A percentile compares a stretch with the other conserved stretches of the same genome.
Conservation (phyloP, 2,329 filamentous ascomycete species). For the Colletotrichum caudatum region DNA sequence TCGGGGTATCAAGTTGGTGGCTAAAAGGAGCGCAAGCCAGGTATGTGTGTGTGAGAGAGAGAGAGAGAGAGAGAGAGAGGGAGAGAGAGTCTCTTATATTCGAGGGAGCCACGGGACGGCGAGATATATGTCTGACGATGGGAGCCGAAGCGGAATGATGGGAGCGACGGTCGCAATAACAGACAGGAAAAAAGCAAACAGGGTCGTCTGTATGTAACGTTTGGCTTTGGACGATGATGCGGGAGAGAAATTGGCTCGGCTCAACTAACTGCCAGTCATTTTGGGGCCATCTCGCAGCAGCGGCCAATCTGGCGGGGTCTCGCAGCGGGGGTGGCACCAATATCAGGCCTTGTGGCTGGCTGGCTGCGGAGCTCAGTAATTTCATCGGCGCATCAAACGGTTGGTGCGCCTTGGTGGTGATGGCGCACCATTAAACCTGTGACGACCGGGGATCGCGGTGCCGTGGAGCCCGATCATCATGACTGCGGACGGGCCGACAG, state of each 20-base stretch:
- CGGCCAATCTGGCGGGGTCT: conserved; percentile 41
- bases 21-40: conserved; percentile 15
- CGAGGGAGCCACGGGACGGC: conserved; percentile 9
- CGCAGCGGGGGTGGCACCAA: conserved; percentile 42
- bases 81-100: too few species aligned
- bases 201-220: conserved; percentile 41
- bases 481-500: conserved; percentile 29
- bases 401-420: conserved; percentile 24
- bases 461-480: conserved; percentile 39
- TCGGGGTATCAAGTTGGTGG: conserved; percentile 41
- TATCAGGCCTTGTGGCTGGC: conserved; percentile 37
- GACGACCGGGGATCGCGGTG: conserved; percentile 41
- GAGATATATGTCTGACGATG: conserved; percentile 34
- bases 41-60: not conserved
- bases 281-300: conserved; percentile 27
- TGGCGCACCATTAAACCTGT: conserved; percentile 25
- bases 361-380: conserved; percentile 41
- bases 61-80: too few species aligned
- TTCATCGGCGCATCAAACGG: conserved; percentile 34
- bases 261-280: conserved; percentile 18
- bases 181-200: conserved; percentile 22
- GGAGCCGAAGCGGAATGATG: conserved; percentile 3
- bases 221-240: conserved; percentile 23
- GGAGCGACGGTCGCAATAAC: conserved; percentile 39
- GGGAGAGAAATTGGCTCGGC: conserved; percentile 40